phyloP scores from a whole-genome alignment of 2,329 filamentous ascomycete species.

The Diplodia intermedia region DNA sequence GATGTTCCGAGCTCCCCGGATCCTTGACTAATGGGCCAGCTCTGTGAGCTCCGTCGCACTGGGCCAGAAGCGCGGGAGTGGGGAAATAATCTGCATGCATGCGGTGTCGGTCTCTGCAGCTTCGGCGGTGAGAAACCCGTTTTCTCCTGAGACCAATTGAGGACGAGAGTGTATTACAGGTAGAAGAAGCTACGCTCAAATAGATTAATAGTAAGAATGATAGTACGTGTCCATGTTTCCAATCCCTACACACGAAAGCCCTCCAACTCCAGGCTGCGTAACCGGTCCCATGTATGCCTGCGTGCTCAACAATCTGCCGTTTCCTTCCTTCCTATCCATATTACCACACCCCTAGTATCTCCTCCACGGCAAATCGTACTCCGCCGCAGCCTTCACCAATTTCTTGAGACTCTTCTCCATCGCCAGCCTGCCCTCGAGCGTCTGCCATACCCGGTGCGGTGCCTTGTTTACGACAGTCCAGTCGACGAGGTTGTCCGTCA shows the following conservation, averaged over 20 bases:
- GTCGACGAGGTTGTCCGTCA: slow-evolving; percentile 77
- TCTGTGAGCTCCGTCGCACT: background rate
- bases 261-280: slow-evolving; percentile 21
- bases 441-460: slow-evolving; percentile 86
- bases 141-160: background rate
- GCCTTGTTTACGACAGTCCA: slow-evolving; percentile 91
- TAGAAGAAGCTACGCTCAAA: background rate
- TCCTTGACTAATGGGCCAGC: background rate
- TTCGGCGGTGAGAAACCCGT: background rate
- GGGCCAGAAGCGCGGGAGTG: background rate
- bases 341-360: background rate
- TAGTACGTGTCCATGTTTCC: background rate
- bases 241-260: background rate
- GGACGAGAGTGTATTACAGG: background rate
- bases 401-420: slow-evolving; percentile 81
- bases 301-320: background rate
- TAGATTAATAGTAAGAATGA: background rate
- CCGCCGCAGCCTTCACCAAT: slow-evolving; percentile 60
- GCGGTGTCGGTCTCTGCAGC: background rate
- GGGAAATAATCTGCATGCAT: background rate
- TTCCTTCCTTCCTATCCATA: background rate
- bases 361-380: slow-evolving; percentile 30
- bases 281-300: slow-evolving; percentile 7
- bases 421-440: slow-evolving; percentile 70
- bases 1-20: background rate